phyloP scores from a whole-genome alignment of 2,329 filamentous ascomycete genomes.

The Xylariales sp. region DNA sequence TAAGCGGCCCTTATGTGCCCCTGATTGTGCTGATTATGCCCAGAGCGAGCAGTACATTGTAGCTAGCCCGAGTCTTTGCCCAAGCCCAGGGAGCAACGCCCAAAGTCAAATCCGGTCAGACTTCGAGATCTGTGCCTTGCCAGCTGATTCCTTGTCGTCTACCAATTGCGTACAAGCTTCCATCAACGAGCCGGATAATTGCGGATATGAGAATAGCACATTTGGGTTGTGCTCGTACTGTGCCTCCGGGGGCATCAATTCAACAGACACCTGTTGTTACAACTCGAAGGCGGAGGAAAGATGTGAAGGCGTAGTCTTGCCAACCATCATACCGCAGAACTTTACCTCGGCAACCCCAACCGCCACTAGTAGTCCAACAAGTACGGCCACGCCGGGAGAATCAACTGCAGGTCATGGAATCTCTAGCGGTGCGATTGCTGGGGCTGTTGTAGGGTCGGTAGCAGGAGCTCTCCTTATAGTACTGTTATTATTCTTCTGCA shows the following conservation, averaged over 20 bases:
- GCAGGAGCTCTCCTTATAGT: slow-evolving; percentile 76
- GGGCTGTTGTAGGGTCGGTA: slow-evolving; percentile 85
- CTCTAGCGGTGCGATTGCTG: slow-evolving; percentile 89
- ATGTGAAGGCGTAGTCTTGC: slow-evolving; percentile 82
- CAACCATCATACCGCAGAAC: slow-evolving; percentile 76
- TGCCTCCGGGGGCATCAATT: slow-evolving; percentile 82
- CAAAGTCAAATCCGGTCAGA: slow-evolving; percentile 87
- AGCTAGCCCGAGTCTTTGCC: slow-evolving; percentile 78
- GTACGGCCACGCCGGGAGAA: slow-evolving; percentile 48
- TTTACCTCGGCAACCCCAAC: slow-evolving; percentile 63
- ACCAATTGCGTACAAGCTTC: slow-evolving; percentile 79
- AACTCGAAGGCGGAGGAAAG: slow-evolving; percentile 78
- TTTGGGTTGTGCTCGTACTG: slow-evolving; percentile 90
- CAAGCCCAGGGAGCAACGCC: slow-evolving; percentile 71
- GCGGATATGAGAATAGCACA: slow-evolving; percentile 80
- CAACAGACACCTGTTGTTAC: slow-evolving; percentile 95
- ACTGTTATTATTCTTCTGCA: slow-evolving; percentile 75
- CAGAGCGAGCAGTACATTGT: slow-evolving; percentile 89
- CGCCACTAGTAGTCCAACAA: slow-evolving; percentile 57
- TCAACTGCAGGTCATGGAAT: slow-evolving; percentile 58
- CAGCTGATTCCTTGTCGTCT: slow-evolving; percentile 79
- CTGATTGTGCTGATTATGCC: slow-evolving; percentile 87
- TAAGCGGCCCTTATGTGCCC: slow-evolving; percentile 84
- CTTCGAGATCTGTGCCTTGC: slow-evolving; percentile 88
- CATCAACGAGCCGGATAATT: slow-evolving; percentile 85